Percentiles rank a stretch among this genome's conserved stretches.
Conservation (phyloP, 768 basidiomycete genomes). For the Holtermannia corniformis region DNA sequence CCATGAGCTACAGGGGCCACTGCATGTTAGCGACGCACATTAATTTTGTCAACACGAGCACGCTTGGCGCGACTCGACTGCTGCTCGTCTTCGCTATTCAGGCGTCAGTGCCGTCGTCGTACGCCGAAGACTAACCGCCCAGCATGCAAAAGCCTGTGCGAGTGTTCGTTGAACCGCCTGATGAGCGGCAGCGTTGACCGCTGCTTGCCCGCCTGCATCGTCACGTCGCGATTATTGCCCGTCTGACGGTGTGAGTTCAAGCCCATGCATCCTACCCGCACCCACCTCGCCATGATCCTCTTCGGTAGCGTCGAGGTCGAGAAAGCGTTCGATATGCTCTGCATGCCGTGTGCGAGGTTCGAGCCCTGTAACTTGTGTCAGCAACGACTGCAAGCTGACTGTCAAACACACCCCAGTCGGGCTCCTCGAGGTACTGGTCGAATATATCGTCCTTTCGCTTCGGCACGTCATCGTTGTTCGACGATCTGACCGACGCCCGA, state of each 20-base stretch:
- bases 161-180: conserved; percentile 95
- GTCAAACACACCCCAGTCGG: conserved; percentile 71
- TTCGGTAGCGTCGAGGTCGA: conserved; percentile 76
- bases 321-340: conserved; percentile 55
- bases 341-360: conserved; percentile 16
- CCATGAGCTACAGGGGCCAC: too few relatives aligned
- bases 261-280: not conserved
- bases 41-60: too few relatives aligned
- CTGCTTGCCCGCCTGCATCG: conserved; percentile 92
- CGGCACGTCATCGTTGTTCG: conserved; percentile 58
- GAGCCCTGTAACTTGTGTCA: conserved; percentile 11
- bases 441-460: conserved; percentile 88
- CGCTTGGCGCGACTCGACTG: too few relatives aligned
- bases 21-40: too few relatives aligned
- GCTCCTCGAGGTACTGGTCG: conserved; percentile 89
- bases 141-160: conserved; percentile 66
- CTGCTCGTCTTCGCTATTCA: not conserved
- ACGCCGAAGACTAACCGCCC: conserved; percentile 7
- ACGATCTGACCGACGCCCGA: conserved; percentile 80
- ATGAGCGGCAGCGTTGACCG: conserved; percentile 81
- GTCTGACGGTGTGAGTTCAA: conserved; percentile 47
- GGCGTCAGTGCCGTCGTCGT: too few relatives aligned
- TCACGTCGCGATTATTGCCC: conserved; percentile 78
- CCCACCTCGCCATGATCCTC: conserved; percentile 83
- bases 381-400: not conserved